Evolutionary conservation across 768 basidiomycete genomes (phyloP).

Genomic region (Crassisporium funariophilum): DNA sequence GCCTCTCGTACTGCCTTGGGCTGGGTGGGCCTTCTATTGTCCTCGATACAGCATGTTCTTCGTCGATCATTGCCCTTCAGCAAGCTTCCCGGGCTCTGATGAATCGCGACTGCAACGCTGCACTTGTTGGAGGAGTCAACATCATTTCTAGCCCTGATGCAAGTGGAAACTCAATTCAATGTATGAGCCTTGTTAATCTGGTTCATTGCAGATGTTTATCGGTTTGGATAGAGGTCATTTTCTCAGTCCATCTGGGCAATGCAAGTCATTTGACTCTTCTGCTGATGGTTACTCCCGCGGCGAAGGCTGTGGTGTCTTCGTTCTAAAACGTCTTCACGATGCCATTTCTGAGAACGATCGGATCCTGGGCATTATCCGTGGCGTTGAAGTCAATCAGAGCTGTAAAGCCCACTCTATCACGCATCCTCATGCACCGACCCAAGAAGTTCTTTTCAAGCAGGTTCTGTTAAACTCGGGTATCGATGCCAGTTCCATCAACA

Average conservation of each 20-base stretch:
- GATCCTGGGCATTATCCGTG: slow-evolving; percentile 69
- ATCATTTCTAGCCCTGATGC: slow-evolving; percentile 72
- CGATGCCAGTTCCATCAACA: slow-evolving; percentile 48
- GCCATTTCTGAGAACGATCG: slow-evolving; percentile 68
- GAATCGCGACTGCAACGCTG: slow-evolving; percentile 65
- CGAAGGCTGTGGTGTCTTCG: slow-evolving; percentile 73
- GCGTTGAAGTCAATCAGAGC: slow-evolving; percentile 72
- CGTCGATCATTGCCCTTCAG: slow-evolving; percentile 67
- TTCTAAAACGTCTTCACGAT: slow-evolving; percentile 70
- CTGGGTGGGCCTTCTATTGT: slow-evolving; percentile 73
- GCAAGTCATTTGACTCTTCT: slow-evolving; percentile 68
- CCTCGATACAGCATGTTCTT: slow-evolving; percentile 76
- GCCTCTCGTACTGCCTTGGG: slow-evolving; percentile 68
- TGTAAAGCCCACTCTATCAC: slow-evolving; percentile 70
- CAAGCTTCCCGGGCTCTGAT: slow-evolving; percentile 68
- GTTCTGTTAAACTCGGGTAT: slow-evolving; percentile 49
- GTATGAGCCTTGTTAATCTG: not conserved
- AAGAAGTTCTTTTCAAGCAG: slow-evolving; percentile 53
- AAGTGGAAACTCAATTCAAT: slow-evolving; percentile 25
- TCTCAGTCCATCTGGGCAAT: slow-evolving; percentile 64
- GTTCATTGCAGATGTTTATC: slow-evolving; percentile 56
- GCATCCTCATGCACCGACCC: slow-evolving; percentile 67
- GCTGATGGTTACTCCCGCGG: slow-evolving; percentile 75
- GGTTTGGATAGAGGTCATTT: slow-evolving; percentile 73
- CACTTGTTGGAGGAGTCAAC: slow-evolving; percentile 77